Conservation (phyloP, 31 red algal species). For the Odonthalia washingtoniensis region DNA sequence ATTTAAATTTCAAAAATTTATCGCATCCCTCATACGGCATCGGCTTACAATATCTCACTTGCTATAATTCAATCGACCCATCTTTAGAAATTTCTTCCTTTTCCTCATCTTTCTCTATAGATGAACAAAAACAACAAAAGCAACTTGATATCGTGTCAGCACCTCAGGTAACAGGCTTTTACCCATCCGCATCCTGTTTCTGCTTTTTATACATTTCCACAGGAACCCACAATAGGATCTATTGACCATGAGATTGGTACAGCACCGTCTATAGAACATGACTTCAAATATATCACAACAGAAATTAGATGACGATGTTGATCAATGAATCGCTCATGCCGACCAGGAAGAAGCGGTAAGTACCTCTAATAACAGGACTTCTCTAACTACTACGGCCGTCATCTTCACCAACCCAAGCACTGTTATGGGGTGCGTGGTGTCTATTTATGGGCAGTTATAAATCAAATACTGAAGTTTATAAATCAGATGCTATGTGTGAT, state of each 20-base stretch:
- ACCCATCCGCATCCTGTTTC: no score
- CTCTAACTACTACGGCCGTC: background rate
- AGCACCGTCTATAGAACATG: no score
- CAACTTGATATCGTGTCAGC: no score
- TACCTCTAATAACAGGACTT: background rate
- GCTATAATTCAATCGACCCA: background rate
- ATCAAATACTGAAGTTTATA: conserved; percentile 51
- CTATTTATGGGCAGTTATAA: background rate
- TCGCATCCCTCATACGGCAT: conserved; percentile 53
- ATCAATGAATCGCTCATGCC: conserved; percentile 81
- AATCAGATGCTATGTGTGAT: conserved; percentile 81
- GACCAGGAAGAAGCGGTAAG: conserved; percentile 52
- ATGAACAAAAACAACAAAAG: no score
- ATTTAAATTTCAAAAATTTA: conserved; percentile 50
- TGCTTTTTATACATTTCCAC: no score
- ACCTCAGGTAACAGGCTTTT: no score
- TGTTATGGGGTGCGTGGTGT: background rate
- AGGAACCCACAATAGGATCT: no score
- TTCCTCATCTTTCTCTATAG: no score
- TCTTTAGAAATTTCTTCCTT: background rate
- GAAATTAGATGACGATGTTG: no score
- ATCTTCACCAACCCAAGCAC: background rate
- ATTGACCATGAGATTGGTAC: no score
- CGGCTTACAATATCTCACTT: conserved; percentile 43
- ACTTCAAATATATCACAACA: no score